Conservation (phyloP, 176 grass and related monocot species). For the Oryza coarctata region DNA sequence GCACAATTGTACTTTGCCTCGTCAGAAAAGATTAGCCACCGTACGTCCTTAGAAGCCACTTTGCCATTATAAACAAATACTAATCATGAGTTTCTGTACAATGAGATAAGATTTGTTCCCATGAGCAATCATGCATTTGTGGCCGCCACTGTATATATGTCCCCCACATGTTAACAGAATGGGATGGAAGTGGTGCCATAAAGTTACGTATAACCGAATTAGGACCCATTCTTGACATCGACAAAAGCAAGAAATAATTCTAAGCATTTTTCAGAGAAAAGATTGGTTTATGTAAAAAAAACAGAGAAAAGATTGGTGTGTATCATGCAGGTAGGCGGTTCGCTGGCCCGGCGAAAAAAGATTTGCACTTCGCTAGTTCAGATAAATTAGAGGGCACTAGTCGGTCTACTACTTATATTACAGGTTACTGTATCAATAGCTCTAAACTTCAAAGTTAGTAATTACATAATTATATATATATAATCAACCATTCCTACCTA, state of each 20-base stretch:
- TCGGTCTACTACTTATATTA: background rate
- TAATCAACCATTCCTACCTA: background rate
- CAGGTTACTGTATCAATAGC: background rate
- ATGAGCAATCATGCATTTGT: slow-evolving; percentile 31
- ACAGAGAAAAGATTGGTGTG: background rate
- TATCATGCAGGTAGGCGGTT: background rate
- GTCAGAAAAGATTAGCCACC: background rate
- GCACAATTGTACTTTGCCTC: background rate
- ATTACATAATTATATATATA: background rate
- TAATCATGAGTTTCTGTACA: slow-evolving; percentile 34
- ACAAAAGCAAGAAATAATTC: background rate
- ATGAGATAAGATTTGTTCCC: slow-evolving; percentile 20
- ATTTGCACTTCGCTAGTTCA: background rate
- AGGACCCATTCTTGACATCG: background rate
- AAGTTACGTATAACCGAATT: background rate
- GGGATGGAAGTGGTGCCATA: background rate
- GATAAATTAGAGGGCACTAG: background rate
- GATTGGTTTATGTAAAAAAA: no score
- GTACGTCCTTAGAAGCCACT: slow-evolving; percentile 15
- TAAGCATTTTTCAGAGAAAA: background rate
- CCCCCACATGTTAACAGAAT: background rate
- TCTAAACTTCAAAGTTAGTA: background rate
- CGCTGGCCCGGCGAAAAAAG: background rate
- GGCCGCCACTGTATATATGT: background rate
- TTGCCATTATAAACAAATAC: background rate